Evolutionary conservation across 805 yeast species (phyloP).

Genomic region (Metschnikowia orientalis): DNA sequence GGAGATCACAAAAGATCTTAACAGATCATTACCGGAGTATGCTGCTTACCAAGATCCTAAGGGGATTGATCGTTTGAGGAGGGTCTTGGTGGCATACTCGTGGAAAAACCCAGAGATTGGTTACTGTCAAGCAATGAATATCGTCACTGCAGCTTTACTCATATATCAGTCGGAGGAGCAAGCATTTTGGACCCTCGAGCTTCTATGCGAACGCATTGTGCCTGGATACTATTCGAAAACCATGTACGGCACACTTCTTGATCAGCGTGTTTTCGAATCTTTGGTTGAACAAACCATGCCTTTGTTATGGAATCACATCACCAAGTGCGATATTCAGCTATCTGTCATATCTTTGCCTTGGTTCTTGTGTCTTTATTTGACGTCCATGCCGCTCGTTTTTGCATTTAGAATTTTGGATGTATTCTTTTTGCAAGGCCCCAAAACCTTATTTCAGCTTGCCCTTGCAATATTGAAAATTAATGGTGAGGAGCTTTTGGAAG

Average conservation of each 20-base stretch:
- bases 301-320: conserved; percentile 75
- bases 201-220: conserved; percentile 75
- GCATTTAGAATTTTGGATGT: conserved; percentile 91
- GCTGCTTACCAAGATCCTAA: conserved; percentile 85
- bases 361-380: conserved; percentile 87
- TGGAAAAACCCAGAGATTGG: conserved; percentile 98
- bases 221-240: conserved; percentile 97
- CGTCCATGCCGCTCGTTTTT: conserved; percentile 90
- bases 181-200: conserved; percentile 88
- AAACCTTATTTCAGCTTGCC: conserved; percentile 86
- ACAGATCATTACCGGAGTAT: conserved; percentile 92
- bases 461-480: conserved; percentile 84
- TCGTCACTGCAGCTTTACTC: conserved; percentile 73
- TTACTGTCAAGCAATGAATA: conserved; percentile 98
- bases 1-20: conserved; percentile 93
- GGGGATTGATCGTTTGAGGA: conserved; percentile 78
- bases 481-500: conserved; percentile 73
- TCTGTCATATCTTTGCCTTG: conserved; percentile 94
- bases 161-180: conserved; percentile 94
- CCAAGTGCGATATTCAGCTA: conserved; percentile 76
- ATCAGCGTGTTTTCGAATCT: conserved; percentile 89
- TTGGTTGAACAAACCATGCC: conserved; percentile 90
- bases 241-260: conserved; percentile 94
- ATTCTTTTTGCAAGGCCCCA: conserved; percentile 84
- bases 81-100: conserved; percentile 89